Conservation (phyloP, 208 protist genomes). For the Zelonia costaricensis region DNA sequence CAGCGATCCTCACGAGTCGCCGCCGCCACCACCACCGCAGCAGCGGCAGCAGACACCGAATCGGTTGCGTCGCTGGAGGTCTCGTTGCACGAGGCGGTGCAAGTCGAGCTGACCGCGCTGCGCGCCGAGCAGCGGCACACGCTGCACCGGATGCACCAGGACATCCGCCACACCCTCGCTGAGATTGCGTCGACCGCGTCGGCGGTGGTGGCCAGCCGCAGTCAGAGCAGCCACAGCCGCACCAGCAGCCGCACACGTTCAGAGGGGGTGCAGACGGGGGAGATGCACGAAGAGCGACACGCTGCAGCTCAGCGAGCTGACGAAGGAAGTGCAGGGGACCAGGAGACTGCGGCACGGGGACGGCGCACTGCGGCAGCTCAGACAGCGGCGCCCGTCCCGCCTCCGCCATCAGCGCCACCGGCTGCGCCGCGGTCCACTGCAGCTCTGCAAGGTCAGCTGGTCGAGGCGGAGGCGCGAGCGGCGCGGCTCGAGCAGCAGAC, state of each 20-base stretch:
- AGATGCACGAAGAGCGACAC: not conserved
- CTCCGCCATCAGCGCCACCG: no score
- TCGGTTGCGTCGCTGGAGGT: not conserved
- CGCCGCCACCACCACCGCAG: not conserved
- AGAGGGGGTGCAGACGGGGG: not conserved
- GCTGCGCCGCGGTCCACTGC: no score
- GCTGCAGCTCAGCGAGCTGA: not conserved
- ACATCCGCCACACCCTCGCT: conserved; percentile 12
- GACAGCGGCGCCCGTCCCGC: not conserved
- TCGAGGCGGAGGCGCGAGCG: conserved; percentile 14
- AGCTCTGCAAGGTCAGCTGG: conserved; percentile 14
- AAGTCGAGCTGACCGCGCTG: conserved; percentile 17
- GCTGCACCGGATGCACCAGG: conserved; percentile 13
- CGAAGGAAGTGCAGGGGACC: not conserved
- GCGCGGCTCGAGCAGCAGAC: conserved; percentile 43
- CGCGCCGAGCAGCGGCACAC: conserved; percentile 18
- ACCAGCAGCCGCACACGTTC: not conserved
- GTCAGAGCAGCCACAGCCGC: conserved; percentile 10
- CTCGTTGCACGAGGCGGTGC: not conserved
- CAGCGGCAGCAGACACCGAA: no score
- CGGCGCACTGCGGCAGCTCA: not conserved
- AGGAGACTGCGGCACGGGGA: not conserved
- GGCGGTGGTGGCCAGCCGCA: not conserved
- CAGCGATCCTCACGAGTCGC: no score
- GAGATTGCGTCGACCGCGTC: conserved; percentile 3